Evolutionary conservation across 1,284 basidiomycete species (phyloP), one percentile per base, ranked within the genome.

Genomic region (Anthracocystis setariae): DNA sequence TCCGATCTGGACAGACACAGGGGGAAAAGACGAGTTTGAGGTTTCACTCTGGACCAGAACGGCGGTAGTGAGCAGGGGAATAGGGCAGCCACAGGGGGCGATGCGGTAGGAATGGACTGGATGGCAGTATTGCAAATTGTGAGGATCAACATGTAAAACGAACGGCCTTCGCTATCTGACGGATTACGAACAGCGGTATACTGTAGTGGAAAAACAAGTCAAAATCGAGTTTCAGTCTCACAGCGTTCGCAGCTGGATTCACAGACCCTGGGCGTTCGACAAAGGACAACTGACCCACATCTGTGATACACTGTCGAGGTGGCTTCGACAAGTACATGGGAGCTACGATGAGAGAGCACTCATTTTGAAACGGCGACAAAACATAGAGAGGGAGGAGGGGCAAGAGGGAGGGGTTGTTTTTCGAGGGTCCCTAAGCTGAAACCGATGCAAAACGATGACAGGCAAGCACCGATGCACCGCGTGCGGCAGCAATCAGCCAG

Each of bases 351-450:
- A 29, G 29, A 5, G 12, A 29, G 29, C 29, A 29, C 12, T 29
- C 29, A 12, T 7, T 29, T 29, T 29, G 7, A 29, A 29, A 7
- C 29, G 29, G 29, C 29, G 29, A 29, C 29, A 12, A 29, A 29
- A 5, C 29, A 29, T 12, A 27, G 25, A 29, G 8, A 13, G 8
- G 27, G 18, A 38, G 37, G n/a, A n/a, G 46, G 18, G n/a, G 20
- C 8, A n/a, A 33, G 12, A 23, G 18, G 33, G 24, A 29, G 40
- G 40, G 29, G 29, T 29, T 29, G 12, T 29, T 29, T 23, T 45
- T 53, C 42, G 42, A 53, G 51, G 51, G 43, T 45, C 38, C 33
- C 29, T 12, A 29, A 29, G 29, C 12, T 29, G 29, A 29, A 29
- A 29, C 29, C 29, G 29, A 27, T 3, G 8, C 5, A 32, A 3